Base-by-base conservation (phyloP, 108 stramenopile genomes). In the Skeletonema potamos region DNA sequence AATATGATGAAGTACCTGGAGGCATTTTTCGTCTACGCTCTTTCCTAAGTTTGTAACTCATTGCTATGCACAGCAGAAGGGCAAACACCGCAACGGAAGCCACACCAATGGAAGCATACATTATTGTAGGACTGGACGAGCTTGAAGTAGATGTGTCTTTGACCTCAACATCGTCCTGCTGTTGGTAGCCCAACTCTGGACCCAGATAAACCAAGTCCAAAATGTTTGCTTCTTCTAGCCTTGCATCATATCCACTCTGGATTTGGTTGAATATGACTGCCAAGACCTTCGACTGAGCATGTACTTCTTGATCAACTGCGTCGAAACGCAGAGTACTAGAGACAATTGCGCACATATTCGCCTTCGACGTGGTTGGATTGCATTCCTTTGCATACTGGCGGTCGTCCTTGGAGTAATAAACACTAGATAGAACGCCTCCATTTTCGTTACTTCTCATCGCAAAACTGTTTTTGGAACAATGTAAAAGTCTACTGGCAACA, bases 341-440 rank as follows among this genome's bases (percentile, higher is more conserved):
- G 2, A 77, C 68, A 54, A 77, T 70, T 3, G 76, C 76, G 61
- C 76, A 77, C 11, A 70, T 56, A 10, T 59, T 66, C 18, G 76
- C 54, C 11, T 70, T 51, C 3, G 62, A 4, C 27, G 30, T 27
- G 1, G 61, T 55, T 36, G 75, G 62, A n/a, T 68, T 76, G 68
- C 75, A 76, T 69, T 76, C 28, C 29, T 57, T 66, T 68, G 28
- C 15, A 55, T 9, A 43, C 13, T 33, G 28, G 7, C 27, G 57
- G 22, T 37, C 48, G 26, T 60, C 54, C 18, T 69, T 58, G 43
- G 44, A 48, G 57, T 77, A 77, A 34, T 70, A 77, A 24, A 77
- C 69, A 15, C 76, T 65, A 22, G 76, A 77, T 27, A 77, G 22
- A 9, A 51, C 22, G 48, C 48, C 69, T 43, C 46, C 57, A 20